Evolutionary conservation across 345 rosid species (phyloP).

Genomic region (Salix dunnii): DNA sequence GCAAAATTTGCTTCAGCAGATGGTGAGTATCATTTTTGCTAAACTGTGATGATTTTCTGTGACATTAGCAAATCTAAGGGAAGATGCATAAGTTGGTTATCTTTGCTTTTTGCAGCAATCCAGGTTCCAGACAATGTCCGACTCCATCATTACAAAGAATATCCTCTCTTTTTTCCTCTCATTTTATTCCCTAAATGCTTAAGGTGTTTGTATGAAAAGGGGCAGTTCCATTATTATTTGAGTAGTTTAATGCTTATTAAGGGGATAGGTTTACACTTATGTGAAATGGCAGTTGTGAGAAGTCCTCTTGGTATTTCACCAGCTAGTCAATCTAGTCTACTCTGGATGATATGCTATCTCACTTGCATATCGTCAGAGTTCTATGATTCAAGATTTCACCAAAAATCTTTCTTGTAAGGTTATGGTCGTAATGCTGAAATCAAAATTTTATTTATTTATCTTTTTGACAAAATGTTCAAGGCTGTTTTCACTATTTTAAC

Average conservation of each 20-base stretch:
- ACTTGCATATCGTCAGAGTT: neutral
- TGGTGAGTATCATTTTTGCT: slow-evolving; percentile 46
- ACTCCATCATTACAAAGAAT: slow-evolving; percentile 80
- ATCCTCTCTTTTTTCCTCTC: slow-evolving; percentile 1
- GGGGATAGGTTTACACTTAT: neutral
- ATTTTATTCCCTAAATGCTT: neutral
- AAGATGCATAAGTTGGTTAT: neutral
- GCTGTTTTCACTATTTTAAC: neutral
- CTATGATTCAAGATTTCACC: neutral
- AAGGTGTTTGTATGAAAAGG: neutral
- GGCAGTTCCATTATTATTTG: neutral
- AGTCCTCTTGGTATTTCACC: neutral
- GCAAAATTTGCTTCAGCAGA: slow-evolving; percentile 65
- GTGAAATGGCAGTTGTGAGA: neutral
- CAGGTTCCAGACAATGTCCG: slow-evolving; percentile 92
- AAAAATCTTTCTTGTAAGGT: neutral
- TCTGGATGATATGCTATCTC: neutral
- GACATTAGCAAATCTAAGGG: neutral
- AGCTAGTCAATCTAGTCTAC: neutral
- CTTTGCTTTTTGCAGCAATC: slow-evolving; percentile 64
- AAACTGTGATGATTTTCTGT: no score
- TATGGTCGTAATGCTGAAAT: neutral
- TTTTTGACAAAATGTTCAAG: neutral
- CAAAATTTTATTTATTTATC: neutral
- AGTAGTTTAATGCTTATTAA: neutral